Base-by-base conservation (phyloP, 495 filamentous ascomycete genomes). In the Zalerion maritima region DNA sequence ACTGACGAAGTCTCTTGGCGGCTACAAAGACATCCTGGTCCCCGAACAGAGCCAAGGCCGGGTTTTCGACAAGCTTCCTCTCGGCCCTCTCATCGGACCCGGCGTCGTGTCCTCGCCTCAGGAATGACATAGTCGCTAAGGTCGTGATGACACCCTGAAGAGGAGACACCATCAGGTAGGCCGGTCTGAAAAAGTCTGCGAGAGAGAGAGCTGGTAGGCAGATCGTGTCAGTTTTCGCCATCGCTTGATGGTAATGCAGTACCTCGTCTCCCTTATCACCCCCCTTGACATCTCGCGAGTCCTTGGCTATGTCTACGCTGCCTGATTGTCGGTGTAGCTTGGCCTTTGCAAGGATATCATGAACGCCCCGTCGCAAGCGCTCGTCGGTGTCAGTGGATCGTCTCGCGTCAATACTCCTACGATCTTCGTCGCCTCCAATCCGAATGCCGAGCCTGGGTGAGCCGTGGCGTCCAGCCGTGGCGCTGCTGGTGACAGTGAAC, bases 161-260 rank as follows among this genome's bases (percentile, higher is more conserved):
- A 2, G 86, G 85, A 3, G 83, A 92, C 20, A 96, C 60, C 7
- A 94, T 57, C 1, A 96, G 59, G 52, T 89, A 93, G 10, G 70
- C 67, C 5, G 67, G 61, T 7, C 43, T 48, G 14, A 50, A 47
- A 14, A 17, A 19, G 16, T 29, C 34, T 9, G 45, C 30, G 16
- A 44, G 36, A 8, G 42, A 25, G 3, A 62, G 13, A 0, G 37
- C 31, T 9, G 35, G 41, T 6, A 55, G 29, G 11, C 29, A 45
- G 24, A 36, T 45, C 5, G 41, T 34, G 6, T 27, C 31, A 10
- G 26, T 36, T 15, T 27, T 24, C 18, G 12, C 7, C n/a, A 31
- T 10, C 14, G 31, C 32, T 11, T 31, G 22, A 2, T 18, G 3
- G 9, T 11, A n/a, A 9, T 9, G 11, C 18, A 21, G 26, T 8